Conservation (phyloP, 495 filamentous ascomycete species). For the Tuber borchii region DNA sequence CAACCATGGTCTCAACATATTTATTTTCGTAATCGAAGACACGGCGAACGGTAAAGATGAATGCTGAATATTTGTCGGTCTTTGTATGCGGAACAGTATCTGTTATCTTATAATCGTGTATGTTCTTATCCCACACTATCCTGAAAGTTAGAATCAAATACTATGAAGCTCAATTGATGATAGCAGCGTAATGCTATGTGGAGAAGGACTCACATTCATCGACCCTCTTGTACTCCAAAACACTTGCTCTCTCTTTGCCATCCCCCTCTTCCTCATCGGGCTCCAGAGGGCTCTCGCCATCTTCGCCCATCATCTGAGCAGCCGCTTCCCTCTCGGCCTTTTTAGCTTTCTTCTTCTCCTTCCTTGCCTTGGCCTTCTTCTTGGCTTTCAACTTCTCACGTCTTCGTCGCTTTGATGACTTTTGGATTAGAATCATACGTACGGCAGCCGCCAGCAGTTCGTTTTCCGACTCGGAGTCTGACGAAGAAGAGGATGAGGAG, state of each 20-base stretch:
- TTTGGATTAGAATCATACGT: constrained; percentile 29
- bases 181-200: background rate
- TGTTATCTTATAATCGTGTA: constrained; percentile 75
- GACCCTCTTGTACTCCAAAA: constrained; percentile 76
- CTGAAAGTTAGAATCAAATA: constrained; percentile 3
- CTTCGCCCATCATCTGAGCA: constrained; percentile 37
- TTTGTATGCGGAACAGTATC: constrained; percentile 68
- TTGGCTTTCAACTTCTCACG: constrained; percentile 40
- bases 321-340: constrained; percentile 35
- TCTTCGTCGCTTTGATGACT: constrained; percentile 38
- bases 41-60: constrained; percentile 77
- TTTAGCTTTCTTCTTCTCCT: constrained; percentile 50
- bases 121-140: constrained; percentile 64
- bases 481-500: constrained; percentile 43
- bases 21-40: constrained; percentile 86
- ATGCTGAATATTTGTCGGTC: constrained; percentile 74
- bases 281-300: constrained; percentile 30
- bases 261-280: constrained; percentile 40
- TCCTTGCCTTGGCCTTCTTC: constrained; percentile 46
- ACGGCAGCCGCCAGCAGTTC: constrained; percentile 40
- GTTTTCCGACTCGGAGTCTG: constrained; percentile 44
- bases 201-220: constrained; percentile 56
- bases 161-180: background rate
- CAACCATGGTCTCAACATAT: constrained; percentile 67
- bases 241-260: constrained; percentile 50